These are phyloP conservation scores for Glaciozyma antarctica DNA, from an alignment of 768 basidiomycete species.

Conservation along the genomic window DNA sequence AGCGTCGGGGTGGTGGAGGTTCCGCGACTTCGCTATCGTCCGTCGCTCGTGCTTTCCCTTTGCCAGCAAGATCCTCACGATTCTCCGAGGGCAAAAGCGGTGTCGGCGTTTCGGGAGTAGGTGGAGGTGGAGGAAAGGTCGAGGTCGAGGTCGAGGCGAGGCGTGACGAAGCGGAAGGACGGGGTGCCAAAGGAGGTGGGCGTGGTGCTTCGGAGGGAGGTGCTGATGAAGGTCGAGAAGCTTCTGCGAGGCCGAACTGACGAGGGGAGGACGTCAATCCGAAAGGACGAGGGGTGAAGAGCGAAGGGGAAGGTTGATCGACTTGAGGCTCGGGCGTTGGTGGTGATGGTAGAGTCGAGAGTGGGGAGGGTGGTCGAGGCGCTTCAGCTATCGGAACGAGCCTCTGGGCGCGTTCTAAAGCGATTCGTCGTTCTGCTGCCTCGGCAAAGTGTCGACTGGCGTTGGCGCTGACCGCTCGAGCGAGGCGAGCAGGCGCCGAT, in stretches of 20 bases:
- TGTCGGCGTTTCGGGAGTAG: neutral
- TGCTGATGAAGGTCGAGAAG: neutral
- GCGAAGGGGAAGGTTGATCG: neutral
- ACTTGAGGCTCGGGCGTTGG: neutral
- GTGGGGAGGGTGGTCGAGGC: neutral
- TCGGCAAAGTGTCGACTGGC: slow-evolving; percentile 16
- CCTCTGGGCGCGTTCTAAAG: neutral
- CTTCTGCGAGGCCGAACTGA: no score
- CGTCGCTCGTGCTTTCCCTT: no score
- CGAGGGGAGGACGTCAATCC: neutral
- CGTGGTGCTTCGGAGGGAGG: neutral
- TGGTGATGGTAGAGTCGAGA: neutral
- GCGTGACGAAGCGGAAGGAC: neutral
- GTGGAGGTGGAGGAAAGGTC: neutral
- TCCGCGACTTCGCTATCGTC: neutral
- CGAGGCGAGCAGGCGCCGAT: neutral
- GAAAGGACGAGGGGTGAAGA: neutral
- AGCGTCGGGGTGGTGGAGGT: neutral
- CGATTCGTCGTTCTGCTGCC: slow-evolving; percentile 18
- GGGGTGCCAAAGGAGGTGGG: neutral
- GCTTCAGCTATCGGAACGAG: no score
- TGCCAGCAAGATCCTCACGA: no score
- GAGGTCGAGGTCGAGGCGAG: neutral
- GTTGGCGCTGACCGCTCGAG: neutral
- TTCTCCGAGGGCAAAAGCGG: neutral